Base-by-base conservation (phyloP, 2,329 filamentous ascomycete species). In the Hypoxylon sp. region DNA sequence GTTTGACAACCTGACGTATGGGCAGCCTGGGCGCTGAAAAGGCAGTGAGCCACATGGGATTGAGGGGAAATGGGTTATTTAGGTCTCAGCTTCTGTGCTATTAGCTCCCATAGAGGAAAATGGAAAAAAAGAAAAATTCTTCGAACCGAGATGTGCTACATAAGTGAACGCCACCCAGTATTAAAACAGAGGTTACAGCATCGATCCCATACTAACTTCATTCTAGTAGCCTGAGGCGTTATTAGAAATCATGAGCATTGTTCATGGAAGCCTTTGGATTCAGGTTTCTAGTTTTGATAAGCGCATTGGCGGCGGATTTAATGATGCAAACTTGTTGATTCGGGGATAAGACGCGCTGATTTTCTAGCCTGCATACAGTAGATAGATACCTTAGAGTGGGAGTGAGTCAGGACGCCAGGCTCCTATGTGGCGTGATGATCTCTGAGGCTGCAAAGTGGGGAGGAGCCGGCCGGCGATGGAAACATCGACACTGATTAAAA, bases 371-470 rank as follows among this genome's bases (percentile, higher is more conserved):
- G 50, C 20, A 61, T 55, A 64, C 17, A 35, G 25, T 31, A 20
- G 4, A 10, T 55, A 61, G 33, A 11, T 35, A 35, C 8, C 40
- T 54, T 46, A 40, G 31, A 22, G 33, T 54, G 59, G 22, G 62
- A 48, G 56, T 71, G 65, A 69, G 69, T 69, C 69, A 71, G 63
- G 55, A 60, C 44, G 30, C 56, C 59, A 51, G 51, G 57, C 31
- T 58, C 48, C 48, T 58, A 46, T 56, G 65, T 69, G 61, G 68
- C 68, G 61, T 68, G 69, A 66, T 64, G 25, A 61, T 50, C 59
- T 56, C 51, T 27, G 59, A 61, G 37, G 49, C 30, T 27, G 55
- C 31, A 65, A 61, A 35, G 58, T 62, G 62, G 56, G 46, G 64
- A 61, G 50, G 42, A 37, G 35, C 49, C 20, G 35, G 51, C 56